Base-by-base conservation (phyloP, 495 filamentous ascomycete genomes). In the Gamarada debralockiae region DNA sequence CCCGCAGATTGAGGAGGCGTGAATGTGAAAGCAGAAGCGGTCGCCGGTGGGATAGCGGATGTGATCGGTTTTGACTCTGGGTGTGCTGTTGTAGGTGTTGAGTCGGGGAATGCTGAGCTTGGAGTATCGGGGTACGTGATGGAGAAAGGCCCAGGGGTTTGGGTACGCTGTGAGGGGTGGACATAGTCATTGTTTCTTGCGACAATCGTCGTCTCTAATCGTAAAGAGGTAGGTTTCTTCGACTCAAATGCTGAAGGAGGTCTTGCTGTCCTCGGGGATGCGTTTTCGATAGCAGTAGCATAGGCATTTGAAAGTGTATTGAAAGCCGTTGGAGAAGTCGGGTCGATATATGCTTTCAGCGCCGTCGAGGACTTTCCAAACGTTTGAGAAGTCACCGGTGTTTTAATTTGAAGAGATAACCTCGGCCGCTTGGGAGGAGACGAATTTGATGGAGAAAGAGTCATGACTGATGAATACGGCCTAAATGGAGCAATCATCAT, bases 291-390 rank as follows among this genome's bases (percentile, higher is more conserved):
- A n/a, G 78, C 70, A 27, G 78, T 77, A 24, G 86, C 83, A 64
- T 90, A 90, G 50, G 83, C 81, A 65, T 95, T 93, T 27, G 81
- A 82, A 58, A 90, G 84, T 31, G 89, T 95, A 65, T 92, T 95
- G 65, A 87, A 86, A 20, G 82, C 70, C 3, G 89, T 93, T 5
- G 89, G 87, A 7, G 88, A 91, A 25, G 79, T 79, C 15, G 85
- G 73, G 36, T 85, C 76, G 2, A 83, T 66, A 29, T 82, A 75
- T 38, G 79, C 68, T 24, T 80, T 71, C 44, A 83, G 66, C 21
- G 76, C 77, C 2, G 78, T 80, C 2, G 71, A 70, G 6, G 74
- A 78, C 57, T 80, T 77, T 48, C 77, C 79, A n/a, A 76, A 72
- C 13, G 67, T 65, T 21, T 75, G 71, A 0, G 79, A 65, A 9